phyloP scores from a whole-genome alignment of 2,329 filamentous ascomycete species.

The Xylariaceae sp. region DNA sequence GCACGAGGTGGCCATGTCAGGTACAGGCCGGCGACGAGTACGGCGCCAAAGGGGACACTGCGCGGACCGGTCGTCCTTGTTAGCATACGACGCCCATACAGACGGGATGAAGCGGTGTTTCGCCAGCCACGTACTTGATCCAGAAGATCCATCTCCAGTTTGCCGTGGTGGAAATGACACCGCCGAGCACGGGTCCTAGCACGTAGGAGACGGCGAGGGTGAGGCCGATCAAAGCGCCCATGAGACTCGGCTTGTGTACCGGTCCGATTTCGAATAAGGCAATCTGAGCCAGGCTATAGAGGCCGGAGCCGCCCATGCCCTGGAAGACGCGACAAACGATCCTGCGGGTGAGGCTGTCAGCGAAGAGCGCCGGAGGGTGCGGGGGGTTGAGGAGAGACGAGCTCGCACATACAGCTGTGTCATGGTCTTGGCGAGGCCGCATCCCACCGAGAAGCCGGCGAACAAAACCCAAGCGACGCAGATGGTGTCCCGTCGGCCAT shows the following conservation, averaged over 20 bases:
- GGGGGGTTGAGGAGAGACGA: not conserved
- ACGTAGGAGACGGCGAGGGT: slow-evolving; percentile 54
- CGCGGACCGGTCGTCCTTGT: slow-evolving; percentile 14
- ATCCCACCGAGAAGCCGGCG: slow-evolving; percentile 50
- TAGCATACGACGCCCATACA: too few relatives aligned
- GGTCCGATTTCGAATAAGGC: slow-evolving; percentile 53
- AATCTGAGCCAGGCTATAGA: slow-evolving; percentile 56
- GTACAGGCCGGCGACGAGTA: slow-evolving; percentile 43
- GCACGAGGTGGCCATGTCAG: slow-evolving; percentile 40
- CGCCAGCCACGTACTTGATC: slow-evolving; percentile 45
- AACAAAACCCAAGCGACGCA: slow-evolving; percentile 50
- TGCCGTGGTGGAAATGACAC: slow-evolving; percentile 46
- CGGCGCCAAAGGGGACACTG: slow-evolving; percentile 45
- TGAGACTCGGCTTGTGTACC: slow-evolving; percentile 44
- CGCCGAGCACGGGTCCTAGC: slow-evolving; percentile 53
- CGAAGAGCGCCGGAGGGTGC: not conserved
- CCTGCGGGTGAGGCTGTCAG: slow-evolving; percentile 32
- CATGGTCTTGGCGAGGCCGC: slow-evolving; percentile 46
- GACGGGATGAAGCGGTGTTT: not conserved
- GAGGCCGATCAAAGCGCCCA: slow-evolving; percentile 50
- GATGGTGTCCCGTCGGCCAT: slow-evolving; percentile 47
- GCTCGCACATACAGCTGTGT: slow-evolving; percentile 40
- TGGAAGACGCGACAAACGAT: slow-evolving; percentile 55
- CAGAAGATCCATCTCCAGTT: slow-evolving; percentile 58
- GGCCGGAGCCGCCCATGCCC: slow-evolving; percentile 55